These are phyloP conservation scores for Paecilomyces variotii DNA, from an alignment of 2,329 filamentous ascomycete genomes.

Conservation along the genomic window DNA sequence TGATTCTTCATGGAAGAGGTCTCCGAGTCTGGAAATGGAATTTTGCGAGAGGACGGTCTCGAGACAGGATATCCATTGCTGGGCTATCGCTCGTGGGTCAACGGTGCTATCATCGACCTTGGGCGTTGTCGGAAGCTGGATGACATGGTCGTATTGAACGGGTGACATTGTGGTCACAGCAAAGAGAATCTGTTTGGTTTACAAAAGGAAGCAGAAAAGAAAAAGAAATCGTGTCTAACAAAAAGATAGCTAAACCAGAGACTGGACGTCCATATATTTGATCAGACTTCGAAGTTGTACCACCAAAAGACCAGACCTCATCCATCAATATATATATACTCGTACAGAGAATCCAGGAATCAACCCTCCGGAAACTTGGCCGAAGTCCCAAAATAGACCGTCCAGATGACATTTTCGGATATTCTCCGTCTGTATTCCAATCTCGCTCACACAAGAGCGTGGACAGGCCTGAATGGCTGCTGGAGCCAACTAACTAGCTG, in stretches of 20 bases:
- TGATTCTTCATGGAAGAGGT: constrained; percentile 29
- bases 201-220: not conserved
- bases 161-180: not conserved
- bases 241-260: not conserved
- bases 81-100: constrained; percentile 18
- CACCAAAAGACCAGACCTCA: not conserved
- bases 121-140: constrained; percentile 22
- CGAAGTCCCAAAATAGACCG: not conserved
- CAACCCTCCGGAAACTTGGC: not conserved
- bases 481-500: not conserved
- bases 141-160: constrained; percentile 16
- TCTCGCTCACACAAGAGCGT: not conserved
- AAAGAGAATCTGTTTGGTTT: not conserved
- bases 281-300: not conserved
- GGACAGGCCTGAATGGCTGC: not conserved
- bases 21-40: constrained; percentile 9
- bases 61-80: constrained; percentile 25
- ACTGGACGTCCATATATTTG: not conserved
- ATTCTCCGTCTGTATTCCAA: not conserved
- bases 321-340: not conserved
- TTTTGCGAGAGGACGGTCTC: constrained; percentile 14
- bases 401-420: not conserved
- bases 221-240: not conserved
- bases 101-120: constrained; percentile 8
- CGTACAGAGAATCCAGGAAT: not conserved